Evolutionary conservation across 192 early-diverging fungal species (phyloP), one percentile per base, ranked within the genome.

Genomic region (Podila clonocystis): DNA sequence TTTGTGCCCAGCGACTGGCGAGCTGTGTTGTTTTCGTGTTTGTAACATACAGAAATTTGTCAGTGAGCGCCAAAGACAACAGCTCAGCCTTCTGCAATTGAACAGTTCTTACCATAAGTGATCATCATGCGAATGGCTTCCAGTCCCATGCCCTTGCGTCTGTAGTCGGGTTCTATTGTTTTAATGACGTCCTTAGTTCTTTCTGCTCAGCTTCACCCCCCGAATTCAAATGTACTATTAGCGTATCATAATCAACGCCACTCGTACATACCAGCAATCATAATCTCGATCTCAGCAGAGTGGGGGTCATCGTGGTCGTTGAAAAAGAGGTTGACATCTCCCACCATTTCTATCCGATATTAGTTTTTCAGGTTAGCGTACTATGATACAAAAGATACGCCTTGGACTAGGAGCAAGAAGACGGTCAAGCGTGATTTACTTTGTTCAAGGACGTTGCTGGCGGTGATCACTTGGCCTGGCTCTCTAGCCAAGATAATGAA

Each of bases 321-420:
- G 50, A 95, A 92, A 78, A 94, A 99, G 60, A 99, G 90, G 82
- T 99, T 99, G 24, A 96, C 95, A 82, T 99, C 96, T 5, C 97
- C 97, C 26, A 97, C 88, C 96, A 99, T 97, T 15, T 89, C 91
- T 85, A 57, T 45, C 31, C 33, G n/a, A 17, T 45, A 45, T 45
- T 4, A 8, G 11, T 12, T 9, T 45, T 15, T 15, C 45, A 72
- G 8, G 38, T 19, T 29, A 29, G 59, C 30, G 59, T 55, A 82
- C 70, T 29, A 55, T 68, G 48, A 49, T 12, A 48, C 13, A 64
- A 22, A 15, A 15, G 7, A 34, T 9, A 3, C 12, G 7, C 7
- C 19, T 65, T 65, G 29, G 28, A 29, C 24, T 65, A 12, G 38
- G 36, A 31, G 3, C 12, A 15, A 29, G 7, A 67, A 19, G 22